These are phyloP conservation scores for Populus pruinosa DNA, from an alignment of 345 rosid genomes.

Conservation along the genomic window DNA sequence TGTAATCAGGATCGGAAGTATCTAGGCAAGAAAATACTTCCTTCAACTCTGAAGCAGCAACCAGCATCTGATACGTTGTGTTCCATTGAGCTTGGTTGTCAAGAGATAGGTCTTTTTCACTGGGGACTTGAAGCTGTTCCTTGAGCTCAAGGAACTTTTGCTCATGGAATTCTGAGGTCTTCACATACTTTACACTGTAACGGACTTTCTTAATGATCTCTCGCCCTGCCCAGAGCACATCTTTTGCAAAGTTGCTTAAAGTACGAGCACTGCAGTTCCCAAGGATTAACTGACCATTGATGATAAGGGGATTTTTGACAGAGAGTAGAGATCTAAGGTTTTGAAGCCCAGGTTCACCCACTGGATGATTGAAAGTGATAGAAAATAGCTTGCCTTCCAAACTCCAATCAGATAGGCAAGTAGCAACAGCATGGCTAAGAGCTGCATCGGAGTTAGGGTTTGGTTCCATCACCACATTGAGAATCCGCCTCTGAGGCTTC, in stretches of 20 bases:
- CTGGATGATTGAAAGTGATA: conserved; percentile 54
- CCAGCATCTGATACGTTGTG: conserved; percentile 78
- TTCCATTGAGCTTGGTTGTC: conserved; percentile 78
- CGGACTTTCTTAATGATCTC: conserved; percentile 68
- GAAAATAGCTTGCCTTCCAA: conserved; percentile 80
- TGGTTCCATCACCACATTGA: conserved; percentile 86
- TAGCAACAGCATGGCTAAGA: conserved; percentile 72
- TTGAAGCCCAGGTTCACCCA: conserved; percentile 51
- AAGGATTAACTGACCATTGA: conserved; percentile 73
- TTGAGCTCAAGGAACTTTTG: conserved; percentile 85
- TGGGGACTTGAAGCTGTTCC: conserved; percentile 85
- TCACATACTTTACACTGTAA: conserved; percentile 77
- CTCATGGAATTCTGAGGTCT: conserved; percentile 77
- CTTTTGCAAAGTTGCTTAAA: conserved; percentile 57
- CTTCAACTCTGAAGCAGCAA: conserved; percentile 76
- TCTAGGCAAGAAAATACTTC: conserved; percentile 90
- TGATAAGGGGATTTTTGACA: conserved; percentile 61
- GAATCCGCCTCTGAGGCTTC: conserved; percentile 70
- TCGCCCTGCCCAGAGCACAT: conserved; percentile 47
- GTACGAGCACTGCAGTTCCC: conserved; percentile 65
- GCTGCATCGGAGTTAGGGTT: conserved; percentile 67
- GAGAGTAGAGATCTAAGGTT: conserved; percentile 64
- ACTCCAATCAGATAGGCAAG: conserved; percentile 81
- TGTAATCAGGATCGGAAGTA: conserved; percentile 76
- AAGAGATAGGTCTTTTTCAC: conserved; percentile 57